A percentile compares a stretch with the other conserved stretches of the same genome.
phyloP scores from a whole-genome alignment of 495 filamentous ascomycete genomes.

The Haplographium delicatum region DNA sequence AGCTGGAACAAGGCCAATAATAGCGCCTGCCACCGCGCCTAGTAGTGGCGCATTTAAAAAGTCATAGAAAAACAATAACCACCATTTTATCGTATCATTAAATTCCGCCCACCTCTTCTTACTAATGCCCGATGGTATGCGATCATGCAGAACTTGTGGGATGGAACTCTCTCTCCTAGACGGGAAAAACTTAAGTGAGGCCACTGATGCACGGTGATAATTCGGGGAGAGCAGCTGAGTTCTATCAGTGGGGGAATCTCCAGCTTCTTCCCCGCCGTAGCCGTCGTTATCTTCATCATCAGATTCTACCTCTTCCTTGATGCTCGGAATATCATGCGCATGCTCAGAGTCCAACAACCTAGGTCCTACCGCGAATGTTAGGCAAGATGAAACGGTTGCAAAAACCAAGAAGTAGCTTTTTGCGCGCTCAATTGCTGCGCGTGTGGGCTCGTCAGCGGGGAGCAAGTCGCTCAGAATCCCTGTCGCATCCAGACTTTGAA shows the following conservation, averaged over 20 bases:
- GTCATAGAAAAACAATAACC: slow-evolving; percentile 40
- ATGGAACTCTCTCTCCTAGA: slow-evolving; percentile 1
- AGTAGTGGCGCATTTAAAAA: slow-evolving; percentile 63
- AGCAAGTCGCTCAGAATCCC: slow-evolving; percentile 56
- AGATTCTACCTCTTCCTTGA: slow-evolving; percentile 27
- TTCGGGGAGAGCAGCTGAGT: slow-evolving; percentile 5
- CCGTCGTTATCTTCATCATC: slow-evolving; percentile 25
- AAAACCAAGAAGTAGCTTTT: slow-evolving; percentile 67
- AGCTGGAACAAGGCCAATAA: slow-evolving; percentile 57
- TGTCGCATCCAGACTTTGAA: slow-evolving; percentile 58
- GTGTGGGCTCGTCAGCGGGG: slow-evolving; percentile 39
- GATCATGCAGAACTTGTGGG: neutral
- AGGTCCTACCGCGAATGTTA: slow-evolving; percentile 60
- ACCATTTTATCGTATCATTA: slow-evolving; percentile 30
- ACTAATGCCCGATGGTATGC: slow-evolving; percentile 24
- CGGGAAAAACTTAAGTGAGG: slow-evolving; percentile 14
- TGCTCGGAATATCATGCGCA: slow-evolving; percentile 28
- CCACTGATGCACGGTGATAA: neutral
- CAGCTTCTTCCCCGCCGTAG: slow-evolving; percentile 19
- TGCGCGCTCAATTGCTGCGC: slow-evolving; percentile 54
- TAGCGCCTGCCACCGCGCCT: slow-evolving; percentile 55
- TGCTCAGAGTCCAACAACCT: slow-evolving; percentile 47
- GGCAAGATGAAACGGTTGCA: slow-evolving; percentile 34
- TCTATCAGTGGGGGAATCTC: slow-evolving; percentile 7
- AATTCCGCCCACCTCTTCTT: slow-evolving; percentile 35